Evolutionary conservation across 2,329 filamentous ascomycete species (phyloP).

Genomic region (Neoascochyta sp.): DNA sequence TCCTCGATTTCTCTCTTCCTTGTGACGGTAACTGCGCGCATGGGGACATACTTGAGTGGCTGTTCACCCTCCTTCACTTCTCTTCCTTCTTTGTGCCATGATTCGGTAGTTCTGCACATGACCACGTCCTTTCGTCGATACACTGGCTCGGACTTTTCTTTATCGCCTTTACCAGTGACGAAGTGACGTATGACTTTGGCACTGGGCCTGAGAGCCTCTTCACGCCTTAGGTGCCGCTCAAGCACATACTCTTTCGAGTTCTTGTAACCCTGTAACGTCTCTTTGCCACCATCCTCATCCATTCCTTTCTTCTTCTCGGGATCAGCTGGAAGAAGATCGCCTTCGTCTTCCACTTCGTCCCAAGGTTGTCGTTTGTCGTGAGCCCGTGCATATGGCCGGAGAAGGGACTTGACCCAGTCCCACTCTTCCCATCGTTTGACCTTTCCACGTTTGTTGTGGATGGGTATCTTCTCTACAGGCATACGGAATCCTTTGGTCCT

Average conservation of each 20-base stretch:
- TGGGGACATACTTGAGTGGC: constrained; percentile 82
- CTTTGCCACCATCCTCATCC: constrained; percentile 65
- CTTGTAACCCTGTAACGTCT: constrained; percentile 83
- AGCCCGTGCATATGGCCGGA: constrained; percentile 66
- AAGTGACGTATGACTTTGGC: constrained; percentile 72
- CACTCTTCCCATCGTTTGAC: constrained; percentile 71
- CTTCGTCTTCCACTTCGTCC: constrained; percentile 75
- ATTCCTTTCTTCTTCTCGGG: constrained; percentile 62
- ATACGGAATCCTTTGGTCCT: constrained; percentile 84
- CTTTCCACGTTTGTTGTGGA: constrained; percentile 75
- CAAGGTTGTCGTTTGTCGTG: constrained; percentile 58
- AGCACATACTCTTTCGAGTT: constrained; percentile 80
- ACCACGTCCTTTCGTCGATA: constrained; percentile 76
- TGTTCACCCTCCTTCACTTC: constrained; percentile 66
- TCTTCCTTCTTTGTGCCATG: constrained; percentile 95
- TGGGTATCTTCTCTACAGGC: constrained; percentile 71
- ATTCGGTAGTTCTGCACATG: constrained; percentile 84
- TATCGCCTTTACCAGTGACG: constrained; percentile 66
- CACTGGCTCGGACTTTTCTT: constrained; percentile 72
- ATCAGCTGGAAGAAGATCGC: constrained; percentile 69
- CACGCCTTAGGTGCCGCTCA: constrained; percentile 79
- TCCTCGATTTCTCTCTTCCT: constrained; percentile 87
- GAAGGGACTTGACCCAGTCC: constrained; percentile 83
- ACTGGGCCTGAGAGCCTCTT: constrained; percentile 74
- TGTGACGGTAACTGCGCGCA: constrained; percentile 84